phyloP scores from a whole-genome alignment of 768 basidiomycete genomes.

The Lentinus tigrinus region DNA sequence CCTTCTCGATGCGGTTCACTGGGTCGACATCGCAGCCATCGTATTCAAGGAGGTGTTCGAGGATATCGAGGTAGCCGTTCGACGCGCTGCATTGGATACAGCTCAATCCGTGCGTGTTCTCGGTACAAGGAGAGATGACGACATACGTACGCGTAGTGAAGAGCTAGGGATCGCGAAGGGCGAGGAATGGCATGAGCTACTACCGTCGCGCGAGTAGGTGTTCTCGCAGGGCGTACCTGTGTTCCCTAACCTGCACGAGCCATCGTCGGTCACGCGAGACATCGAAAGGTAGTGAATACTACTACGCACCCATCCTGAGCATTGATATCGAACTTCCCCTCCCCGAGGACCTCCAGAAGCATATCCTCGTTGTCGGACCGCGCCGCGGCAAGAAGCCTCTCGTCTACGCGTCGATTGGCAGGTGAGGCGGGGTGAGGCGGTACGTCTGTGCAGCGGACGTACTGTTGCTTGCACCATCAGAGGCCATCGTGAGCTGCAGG shows the following conservation, averaged over 20 bases:
- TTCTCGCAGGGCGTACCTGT: constrained; percentile 49
- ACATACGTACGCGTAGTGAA: constrained; percentile 67
- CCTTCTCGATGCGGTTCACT: constrained; percentile 62
- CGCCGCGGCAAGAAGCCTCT: constrained; percentile 71
- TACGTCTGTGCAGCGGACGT: background rate
- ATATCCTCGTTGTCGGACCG: constrained; percentile 71
- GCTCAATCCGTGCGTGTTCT: background rate
- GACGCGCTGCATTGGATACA: constrained; percentile 39
- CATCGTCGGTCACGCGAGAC: background rate
- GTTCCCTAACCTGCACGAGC: constrained; percentile 57
- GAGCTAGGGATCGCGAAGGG: constrained; percentile 39
- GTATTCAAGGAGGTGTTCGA: constrained; percentile 71
- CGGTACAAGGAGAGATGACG: background rate
- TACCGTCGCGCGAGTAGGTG: background rate
- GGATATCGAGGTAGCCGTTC: constrained; percentile 56
- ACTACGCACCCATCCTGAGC: constrained; percentile 71
- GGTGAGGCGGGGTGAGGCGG: background rate
- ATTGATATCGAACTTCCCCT: constrained; percentile 68
- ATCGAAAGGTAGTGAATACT: background rate
- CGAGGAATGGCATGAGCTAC: background rate
- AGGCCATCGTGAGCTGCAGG: constrained; percentile 2
- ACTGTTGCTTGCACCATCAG: constrained; percentile 25
- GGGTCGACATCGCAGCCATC: constrained; percentile 84
- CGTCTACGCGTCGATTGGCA: constrained; percentile 43
- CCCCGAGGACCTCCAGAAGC: constrained; percentile 56